Percentiles rank a stretch among this genome's conserved stretches.
Conservation (phyloP, 1,284 basidiomycete species). For the Trametes versicolor region DNA sequence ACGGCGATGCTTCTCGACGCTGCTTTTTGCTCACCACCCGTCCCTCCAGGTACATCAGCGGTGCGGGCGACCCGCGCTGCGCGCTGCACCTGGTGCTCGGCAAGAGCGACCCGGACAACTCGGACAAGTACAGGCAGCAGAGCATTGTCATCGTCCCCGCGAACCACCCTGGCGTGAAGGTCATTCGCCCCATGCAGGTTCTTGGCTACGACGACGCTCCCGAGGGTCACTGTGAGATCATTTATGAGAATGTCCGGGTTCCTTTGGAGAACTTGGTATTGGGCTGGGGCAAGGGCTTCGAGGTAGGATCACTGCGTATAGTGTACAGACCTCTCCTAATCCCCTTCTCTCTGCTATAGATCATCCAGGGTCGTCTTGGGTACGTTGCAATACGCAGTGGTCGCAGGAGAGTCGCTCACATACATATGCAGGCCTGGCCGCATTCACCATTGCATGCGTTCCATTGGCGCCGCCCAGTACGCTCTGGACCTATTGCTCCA, state of each 20-base stretch:
- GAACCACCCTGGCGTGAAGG: conserved; percentile 86
- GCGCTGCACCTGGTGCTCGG: conserved; percentile 94
- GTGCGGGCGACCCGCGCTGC: conserved; percentile 94
- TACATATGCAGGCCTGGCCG: conserved; percentile 79
- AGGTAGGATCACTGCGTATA: conserved; percentile 54
- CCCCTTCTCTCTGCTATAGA: conserved; percentile 54
- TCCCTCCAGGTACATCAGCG: conserved; percentile 88
- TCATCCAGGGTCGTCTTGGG: conserved; percentile 98
- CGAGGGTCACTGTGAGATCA: conserved; percentile 95
- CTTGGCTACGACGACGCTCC: conserved; percentile 96
- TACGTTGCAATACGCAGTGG: conserved; percentile 40
- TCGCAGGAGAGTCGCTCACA: background rate
- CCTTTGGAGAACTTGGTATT: conserved; percentile 86
- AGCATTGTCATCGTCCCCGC: conserved; percentile 94
- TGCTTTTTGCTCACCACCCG: background rate
- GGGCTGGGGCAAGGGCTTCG: conserved; percentile 95
- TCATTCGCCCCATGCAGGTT: conserved; percentile 92
- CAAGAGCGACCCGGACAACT: conserved; percentile 84
- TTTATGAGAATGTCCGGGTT: conserved; percentile 94
- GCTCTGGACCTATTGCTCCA: conserved; percentile 91
- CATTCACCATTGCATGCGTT: conserved; percentile 99
- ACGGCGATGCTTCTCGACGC: background rate
- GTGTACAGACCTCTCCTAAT: background rate
- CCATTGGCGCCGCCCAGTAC: conserved; percentile 88
- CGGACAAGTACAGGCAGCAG: conserved; percentile 84